Base-by-base conservation (phyloP, 306 rosid genomes). In the Abrus precatorius region DNA sequence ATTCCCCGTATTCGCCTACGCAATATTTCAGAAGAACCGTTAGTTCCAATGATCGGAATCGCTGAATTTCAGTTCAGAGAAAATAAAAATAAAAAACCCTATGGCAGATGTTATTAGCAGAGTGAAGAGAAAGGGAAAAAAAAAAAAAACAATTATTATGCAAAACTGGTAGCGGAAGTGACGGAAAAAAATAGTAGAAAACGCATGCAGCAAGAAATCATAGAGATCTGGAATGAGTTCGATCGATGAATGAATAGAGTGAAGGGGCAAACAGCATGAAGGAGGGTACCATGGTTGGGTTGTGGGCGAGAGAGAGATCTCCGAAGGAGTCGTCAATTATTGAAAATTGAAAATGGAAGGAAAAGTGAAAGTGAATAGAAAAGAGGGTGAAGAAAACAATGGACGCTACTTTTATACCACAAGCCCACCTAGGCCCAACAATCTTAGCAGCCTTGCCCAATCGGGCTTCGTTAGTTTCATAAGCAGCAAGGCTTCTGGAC, bases 1-100 rank as follows among this genome's bases (percentile, higher is more conserved):
- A 77, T 88, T 84, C 8, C 85, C 90, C 36, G 84, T 82, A 13
- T 86, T 90, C 76, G 89, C 97, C 98, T 94, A 57, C 68, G 1
- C 9, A 57, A 29, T 78, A 84, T 4, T 63, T 53, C 44, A 43
- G 8, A 10, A 74, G 47, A 80, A 67, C 53, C 52, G 1, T 32
- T 33, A 45, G 55, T 41, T 57, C 1, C 72, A 3, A 30, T 12
- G 0, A 49, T 12, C 36, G 11, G 11, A 68, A 59, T 38, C 27
- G 29, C 29, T 0, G 10, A 69, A 60, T 40, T 64, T 60, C 52
- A 32, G 68, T 9, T 32, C 13, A 56, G 20, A 36, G 9, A 20
- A 20, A 20, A 20, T 20, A 20, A 20, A 9, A 41, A 20, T 0
- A 28, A 43, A 80, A 1, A 79, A 79, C 53, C 45, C 61, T 63